Evolutionary conservation across 2,329 filamentous ascomycete genomes (phyloP), one percentile per base, ranked within the genome.

Genomic region (Gnomoniopsis smithogilvyi): DNA sequence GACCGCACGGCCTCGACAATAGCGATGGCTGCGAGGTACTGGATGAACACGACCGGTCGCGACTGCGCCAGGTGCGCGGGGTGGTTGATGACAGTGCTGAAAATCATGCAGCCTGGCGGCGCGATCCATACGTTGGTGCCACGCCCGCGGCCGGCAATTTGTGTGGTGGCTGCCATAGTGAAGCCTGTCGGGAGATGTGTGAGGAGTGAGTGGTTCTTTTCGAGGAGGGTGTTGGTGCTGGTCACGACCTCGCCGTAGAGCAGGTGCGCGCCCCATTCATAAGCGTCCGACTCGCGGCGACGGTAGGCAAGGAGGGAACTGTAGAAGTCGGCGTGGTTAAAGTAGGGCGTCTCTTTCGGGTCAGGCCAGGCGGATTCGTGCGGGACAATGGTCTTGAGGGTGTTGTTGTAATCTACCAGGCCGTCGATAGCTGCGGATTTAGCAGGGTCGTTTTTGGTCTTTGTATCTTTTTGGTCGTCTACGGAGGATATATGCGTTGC

Each of bases 101-200:
- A 95, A 71, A 97, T 89, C 6, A 98, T 80, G 38, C 86, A 86
- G 1, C 95, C 95, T 0, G 90, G 84, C 0, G 95, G 95, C 0
- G 93, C 92, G 4, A 99, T 86, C 95, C 95, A 99, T 61, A 97
- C 91, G 67, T 99, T 99, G 34, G 83, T 87, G 3, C 95, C 95
- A 11, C 95, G 88, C 8, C 95, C 95, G 41, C 95, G 87, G 8
- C 89, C 95, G 0, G 93, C 91, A 7, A 97, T 80, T 72, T 98
- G 94, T 0, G 89, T 92, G 0, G 92, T 95, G 1, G 95, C 94
- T 1, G 90, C 89, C 12, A 91, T 80, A 0, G 93, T 96, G 70
- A 96, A 92, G n/a, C 95, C 95, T 0, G 84, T 87, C 0, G 93
- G 91, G 0, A 98, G 80, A 48, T 82, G 85, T 6, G 87, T 83